These are phyloP conservation scores for Phytophthora uliginosa DNA, from an alignment of 352 stramenopile genomes.

Conservation along the genomic window DNA sequence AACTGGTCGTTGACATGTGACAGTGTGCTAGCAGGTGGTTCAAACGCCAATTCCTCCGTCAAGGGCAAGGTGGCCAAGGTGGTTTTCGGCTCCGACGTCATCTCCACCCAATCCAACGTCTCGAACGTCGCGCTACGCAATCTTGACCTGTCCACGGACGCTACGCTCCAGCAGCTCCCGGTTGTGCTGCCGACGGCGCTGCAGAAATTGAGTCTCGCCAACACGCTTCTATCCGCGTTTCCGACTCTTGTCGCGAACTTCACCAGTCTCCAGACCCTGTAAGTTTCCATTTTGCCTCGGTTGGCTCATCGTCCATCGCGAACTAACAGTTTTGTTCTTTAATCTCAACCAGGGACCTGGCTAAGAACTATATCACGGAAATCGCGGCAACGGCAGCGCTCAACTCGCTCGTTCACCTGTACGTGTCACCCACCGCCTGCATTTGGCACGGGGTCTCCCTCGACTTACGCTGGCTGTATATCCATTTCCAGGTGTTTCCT, in stretches of 20 bases:
- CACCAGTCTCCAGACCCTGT: slow-evolving; percentile 40
- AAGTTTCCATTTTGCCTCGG: slow-evolving; percentile 17
- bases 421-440: slow-evolving; percentile 8
- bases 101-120: slow-evolving; percentile 38
- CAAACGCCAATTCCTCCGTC: slow-evolving; percentile 29
- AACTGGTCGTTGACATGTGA: slow-evolving; percentile 1
- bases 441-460: too few species aligned
- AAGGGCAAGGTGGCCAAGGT: slow-evolving; percentile 52
- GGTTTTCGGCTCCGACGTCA: slow-evolving; percentile 33
- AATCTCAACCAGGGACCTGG: slow-evolving; percentile 30
- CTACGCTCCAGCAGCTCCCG: slow-evolving; percentile 39
- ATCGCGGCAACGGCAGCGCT: slow-evolving; percentile 41
- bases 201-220: slow-evolving; percentile 40
- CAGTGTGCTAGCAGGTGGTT: slow-evolving; percentile 38
- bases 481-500: slow-evolving; percentile 45
- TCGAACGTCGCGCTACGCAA: slow-evolving; percentile 42
- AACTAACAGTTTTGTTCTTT: slow-evolving; percentile 14
- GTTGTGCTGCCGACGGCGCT: slow-evolving; percentile 28
- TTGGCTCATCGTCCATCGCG: neutral
- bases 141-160: slow-evolving; percentile 32
- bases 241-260: slow-evolving; percentile 49
- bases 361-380: slow-evolving; percentile 47
- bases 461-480: neutral
- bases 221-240: slow-evolving; percentile 41
- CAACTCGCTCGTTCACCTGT: slow-evolving; percentile 60